Evolutionary conservation across 768 basidiomycete genomes (phyloP).

Genomic region (Naganishia randhawae): DNA sequence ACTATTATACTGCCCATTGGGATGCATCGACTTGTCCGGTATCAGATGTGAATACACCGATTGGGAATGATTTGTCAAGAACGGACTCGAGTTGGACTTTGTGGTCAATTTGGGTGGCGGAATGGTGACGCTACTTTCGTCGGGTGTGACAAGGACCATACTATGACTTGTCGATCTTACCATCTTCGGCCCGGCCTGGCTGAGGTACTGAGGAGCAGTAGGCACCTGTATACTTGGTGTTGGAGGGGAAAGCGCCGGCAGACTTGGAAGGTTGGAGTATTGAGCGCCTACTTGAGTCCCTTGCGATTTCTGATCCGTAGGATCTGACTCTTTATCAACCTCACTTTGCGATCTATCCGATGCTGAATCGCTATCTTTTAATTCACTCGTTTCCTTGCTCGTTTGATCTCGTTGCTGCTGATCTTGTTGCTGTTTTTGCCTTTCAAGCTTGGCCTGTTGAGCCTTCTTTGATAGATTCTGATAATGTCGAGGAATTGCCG

Average conservation of each 20-base stretch:
- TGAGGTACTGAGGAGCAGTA: not conserved
- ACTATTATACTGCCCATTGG: not conserved
- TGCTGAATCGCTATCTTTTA: not conserved
- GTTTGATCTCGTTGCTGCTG: not conserved
- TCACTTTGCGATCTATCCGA: conserved; percentile 9
- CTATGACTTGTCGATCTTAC: conserved; percentile 7
- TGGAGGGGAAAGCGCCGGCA: conserved; percentile 10
- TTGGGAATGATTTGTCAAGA: not conserved
- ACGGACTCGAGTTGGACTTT: not conserved
- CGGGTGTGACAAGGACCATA: conserved; percentile 1
- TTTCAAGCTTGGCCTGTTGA: not conserved
- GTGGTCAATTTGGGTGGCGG: not conserved
- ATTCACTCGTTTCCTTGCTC: not conserved
- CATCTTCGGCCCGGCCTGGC: not conserved
- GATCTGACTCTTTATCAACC: not conserved
- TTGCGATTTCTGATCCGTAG: not conserved
- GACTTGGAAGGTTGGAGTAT: not conserved
- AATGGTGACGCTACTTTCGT: not conserved
- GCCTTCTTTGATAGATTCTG: conserved; percentile 7
- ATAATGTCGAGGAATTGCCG: conserved; percentile 11
- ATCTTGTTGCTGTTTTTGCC: not conserved
- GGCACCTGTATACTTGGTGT: not conserved
- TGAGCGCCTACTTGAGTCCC: not conserved
- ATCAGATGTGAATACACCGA: not conserved
- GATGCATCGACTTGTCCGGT: conserved; percentile 2